Conservation (phyloP, 306 rosid species). For the Rosa chinensis region DNA sequence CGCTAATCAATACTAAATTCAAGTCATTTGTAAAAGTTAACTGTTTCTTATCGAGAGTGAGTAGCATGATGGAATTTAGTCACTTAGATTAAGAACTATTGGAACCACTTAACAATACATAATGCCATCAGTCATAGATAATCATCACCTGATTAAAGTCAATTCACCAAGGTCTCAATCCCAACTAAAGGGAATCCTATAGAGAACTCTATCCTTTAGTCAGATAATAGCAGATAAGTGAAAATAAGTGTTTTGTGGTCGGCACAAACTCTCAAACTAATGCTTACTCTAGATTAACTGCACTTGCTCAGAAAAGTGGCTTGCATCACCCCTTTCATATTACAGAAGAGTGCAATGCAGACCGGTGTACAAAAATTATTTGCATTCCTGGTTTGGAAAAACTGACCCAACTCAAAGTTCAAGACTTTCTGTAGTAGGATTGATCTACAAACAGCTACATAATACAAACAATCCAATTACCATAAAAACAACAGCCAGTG, state of each 20-base stretch:
- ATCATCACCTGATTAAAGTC: neutral
- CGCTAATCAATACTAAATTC: neutral
- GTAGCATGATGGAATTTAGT: neutral
- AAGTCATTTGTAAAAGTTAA: neutral
- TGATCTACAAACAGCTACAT: neutral
- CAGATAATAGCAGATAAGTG: neutral
- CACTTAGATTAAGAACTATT: neutral
- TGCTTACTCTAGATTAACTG: neutral
- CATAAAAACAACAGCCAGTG: neutral
- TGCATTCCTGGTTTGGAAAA: neutral
- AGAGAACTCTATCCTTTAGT: neutral
- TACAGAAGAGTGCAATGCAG: neutral
- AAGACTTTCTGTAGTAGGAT: neutral
- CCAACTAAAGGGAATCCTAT: neutral
- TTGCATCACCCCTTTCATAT: neutral
- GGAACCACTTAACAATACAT: neutral
- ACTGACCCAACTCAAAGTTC: neutral
- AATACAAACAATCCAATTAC: neutral
- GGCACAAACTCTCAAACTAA: neutral
- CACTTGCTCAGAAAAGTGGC: neutral
- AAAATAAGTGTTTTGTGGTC: neutral
- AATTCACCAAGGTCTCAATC: neutral
- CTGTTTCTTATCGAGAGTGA: neutral
- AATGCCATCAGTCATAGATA: neutral
- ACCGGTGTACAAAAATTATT: neutral